Base-by-base conservation (phyloP, 192 early-diverging fungal species). In the Coemansia sp. region DNA sequence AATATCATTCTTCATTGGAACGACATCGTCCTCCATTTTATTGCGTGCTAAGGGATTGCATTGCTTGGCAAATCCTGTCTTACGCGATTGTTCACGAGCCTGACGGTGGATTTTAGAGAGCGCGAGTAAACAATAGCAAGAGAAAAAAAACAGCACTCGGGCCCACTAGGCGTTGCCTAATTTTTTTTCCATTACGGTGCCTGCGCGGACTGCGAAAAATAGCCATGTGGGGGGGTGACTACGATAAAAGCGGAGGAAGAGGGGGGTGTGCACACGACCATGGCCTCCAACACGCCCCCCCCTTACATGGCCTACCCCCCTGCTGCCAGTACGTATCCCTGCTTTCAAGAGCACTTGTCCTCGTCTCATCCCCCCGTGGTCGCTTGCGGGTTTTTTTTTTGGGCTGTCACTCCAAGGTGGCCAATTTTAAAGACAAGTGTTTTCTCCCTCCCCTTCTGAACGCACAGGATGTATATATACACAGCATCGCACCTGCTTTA, bases 191-290 rank as follows among this genome's bases (percentile, higher is more conserved):
- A 57, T 33, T 30, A 26, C 52, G 16, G 59, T 19, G 16, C 59
- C 40, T 40, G 59, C 26, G 11, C 37, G 3, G 59, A 10, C 59
- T 61, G 37, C 30, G n/a, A 61, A 39, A 61, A 61, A 61, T 61
- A 39, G 21, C 59, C 59, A 61, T 61, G 59, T 37, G 59, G 59
- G 59, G 59, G 16, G 23, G 1, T 26, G 26, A n/a, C 32, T 16
- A 42, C 40, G 33, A 59, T 8, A 59, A 28, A 49, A 49, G 47
- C 19, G 47, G 47, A 49, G 57, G n/a, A n/a, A n/a, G 17, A 30
- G 28, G 37, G 59, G 59, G 59, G 59, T 35, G 28, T 30, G 59
- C 59, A 61, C 59, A 32, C 59, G 59, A 61, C 59, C 59, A 61
- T 35, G 59, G 1, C 59, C 59, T 61, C 59, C 19, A 61, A 59